Base-by-base conservation (phyloP, 306 rosid species). In the Betula pendula region DNA sequence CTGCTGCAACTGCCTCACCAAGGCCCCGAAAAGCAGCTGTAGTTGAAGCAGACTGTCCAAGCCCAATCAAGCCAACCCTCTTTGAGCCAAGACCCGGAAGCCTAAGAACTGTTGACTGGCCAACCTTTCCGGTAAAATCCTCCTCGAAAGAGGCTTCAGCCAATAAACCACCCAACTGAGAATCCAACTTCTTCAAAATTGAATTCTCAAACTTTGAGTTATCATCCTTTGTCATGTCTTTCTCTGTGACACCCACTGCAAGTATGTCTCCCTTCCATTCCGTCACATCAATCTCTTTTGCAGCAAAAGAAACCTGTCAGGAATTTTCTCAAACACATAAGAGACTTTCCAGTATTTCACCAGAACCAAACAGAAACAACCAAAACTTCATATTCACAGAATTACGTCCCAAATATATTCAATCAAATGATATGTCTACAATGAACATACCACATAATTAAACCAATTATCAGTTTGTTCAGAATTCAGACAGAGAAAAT, bases 251-350 rank as follows among this genome's bases (percentile, higher is more conserved):
- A 16, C 93, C 99, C 22, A 96, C 97, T 0, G 98, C 96, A 20
- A 96, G 87, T 38, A 96, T 85, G 73, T 96, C 99, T 49, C 99
- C 99, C 67, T 89, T 86, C 99, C 99, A 96, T 85, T 92, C 94
- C 31, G 87, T 80, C 40, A 86, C 87, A 78, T 92, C 92, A 69
- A 88, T 70, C 65, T 89, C 96, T 76, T 91, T 92, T 0, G 96
- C 91, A 50, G 93, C 44, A 77, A 92, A 92, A 40, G 84, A 69
- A 83, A 91, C 78, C 98, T 91, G 74, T 74, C 80, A 79, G 65
- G 56, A 74, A 87, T 87, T 83, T 82, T 58, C 79, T 88, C 84
- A 84, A 71, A 75, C 88, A 87, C 35, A 75, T 49, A 77, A 53
- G 22, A 76, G 27, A 56, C 79, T 79, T 55, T 44, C 84, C 81